Percentiles rank a stretch among this genome's conserved stretches.
Evolutionary conservation across 1,284 basidiomycete genomes (phyloP).

Genomic region (Cerrena zonata): DNA sequence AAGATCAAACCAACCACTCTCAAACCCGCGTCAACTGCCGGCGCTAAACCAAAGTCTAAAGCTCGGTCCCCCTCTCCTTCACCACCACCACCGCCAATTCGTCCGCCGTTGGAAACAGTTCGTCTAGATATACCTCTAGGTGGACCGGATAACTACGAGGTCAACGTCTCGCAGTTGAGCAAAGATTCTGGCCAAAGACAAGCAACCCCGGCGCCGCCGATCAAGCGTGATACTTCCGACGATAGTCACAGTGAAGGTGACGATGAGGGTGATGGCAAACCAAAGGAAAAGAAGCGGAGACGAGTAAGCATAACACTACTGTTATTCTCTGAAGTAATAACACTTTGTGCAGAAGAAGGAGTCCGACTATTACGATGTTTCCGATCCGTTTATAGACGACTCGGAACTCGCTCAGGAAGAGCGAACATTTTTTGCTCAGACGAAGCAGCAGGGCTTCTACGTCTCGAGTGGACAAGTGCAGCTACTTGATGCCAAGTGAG

Average conservation of each 20-base stretch:
- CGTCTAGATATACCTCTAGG: constrained; percentile 64
- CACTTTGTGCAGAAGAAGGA: constrained; percentile 45
- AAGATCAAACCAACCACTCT: constrained; percentile 27
- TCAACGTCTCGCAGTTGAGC: constrained; percentile 56
- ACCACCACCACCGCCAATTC: constrained; percentile 47
- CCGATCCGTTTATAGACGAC: constrained; percentile 96
- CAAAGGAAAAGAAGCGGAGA: constrained; percentile 33
- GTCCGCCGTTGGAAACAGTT: constrained; percentile 57
- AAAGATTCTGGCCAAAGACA: constrained; percentile 61
- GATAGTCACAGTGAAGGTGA: constrained; percentile 53
- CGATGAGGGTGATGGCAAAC: constrained; percentile 33
- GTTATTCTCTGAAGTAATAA: not conserved
- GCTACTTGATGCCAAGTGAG: constrained; percentile 69
- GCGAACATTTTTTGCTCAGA: constrained; percentile 86
- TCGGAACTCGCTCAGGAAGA: constrained; percentile 88
- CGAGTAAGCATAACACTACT: constrained; percentile 29
- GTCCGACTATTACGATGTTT: constrained; percentile 80
- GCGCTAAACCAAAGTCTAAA: constrained; percentile 35
- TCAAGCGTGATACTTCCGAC: constrained; percentile 40
- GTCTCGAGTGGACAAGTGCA: constrained; percentile 84
- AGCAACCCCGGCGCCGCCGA: constrained; percentile 44
- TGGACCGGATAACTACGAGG: constrained; percentile 68
- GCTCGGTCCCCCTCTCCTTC: constrained; percentile 57
- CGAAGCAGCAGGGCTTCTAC: constrained; percentile 91
- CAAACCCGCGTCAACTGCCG: constrained; percentile 14